Evolutionary conservation across 257 asterid species (phyloP).

Genomic region (Anisodus acutangulus): DNA sequence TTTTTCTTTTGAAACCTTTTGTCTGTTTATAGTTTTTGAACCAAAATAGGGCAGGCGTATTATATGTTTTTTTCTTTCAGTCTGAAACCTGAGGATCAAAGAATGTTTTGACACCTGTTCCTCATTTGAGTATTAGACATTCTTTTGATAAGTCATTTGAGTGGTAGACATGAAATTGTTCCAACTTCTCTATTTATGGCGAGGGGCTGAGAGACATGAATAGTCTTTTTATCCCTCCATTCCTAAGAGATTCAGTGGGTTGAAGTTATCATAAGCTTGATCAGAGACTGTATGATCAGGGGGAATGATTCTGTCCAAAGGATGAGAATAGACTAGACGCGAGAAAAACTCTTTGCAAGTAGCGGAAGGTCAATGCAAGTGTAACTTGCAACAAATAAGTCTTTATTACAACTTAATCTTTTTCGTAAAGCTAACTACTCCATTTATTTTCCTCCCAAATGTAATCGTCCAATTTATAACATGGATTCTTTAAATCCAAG

Average conservation of each 20-base stretch:
- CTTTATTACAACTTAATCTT: neutral
- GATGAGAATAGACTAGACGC: neutral
- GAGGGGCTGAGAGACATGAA: neutral
- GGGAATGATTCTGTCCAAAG: neutral
- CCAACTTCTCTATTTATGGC: neutral
- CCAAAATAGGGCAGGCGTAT: neutral
- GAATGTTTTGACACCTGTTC: neutral
- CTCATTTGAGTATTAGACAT: neutral
- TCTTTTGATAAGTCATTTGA: neutral
- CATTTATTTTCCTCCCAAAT: neutral
- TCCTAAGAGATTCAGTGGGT: neutral
- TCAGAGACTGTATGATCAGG: neutral
- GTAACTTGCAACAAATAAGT: neutral
- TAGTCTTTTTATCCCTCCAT: neutral
- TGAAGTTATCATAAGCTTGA: neutral
- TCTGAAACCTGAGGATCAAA: neutral
- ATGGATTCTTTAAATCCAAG: conserved; percentile 20
- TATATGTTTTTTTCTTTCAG: neutral
- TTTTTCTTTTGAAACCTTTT: neutral
- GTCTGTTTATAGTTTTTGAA: neutral
- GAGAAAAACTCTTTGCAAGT: neutral
- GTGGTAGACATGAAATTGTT: neutral
- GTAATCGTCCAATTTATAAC: neutral
- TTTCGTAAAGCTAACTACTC: neutral
- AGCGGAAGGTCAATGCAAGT: neutral